Conservation (phyloP, 169 alveolate genomes). For the Eimeria brunetti region DNA sequence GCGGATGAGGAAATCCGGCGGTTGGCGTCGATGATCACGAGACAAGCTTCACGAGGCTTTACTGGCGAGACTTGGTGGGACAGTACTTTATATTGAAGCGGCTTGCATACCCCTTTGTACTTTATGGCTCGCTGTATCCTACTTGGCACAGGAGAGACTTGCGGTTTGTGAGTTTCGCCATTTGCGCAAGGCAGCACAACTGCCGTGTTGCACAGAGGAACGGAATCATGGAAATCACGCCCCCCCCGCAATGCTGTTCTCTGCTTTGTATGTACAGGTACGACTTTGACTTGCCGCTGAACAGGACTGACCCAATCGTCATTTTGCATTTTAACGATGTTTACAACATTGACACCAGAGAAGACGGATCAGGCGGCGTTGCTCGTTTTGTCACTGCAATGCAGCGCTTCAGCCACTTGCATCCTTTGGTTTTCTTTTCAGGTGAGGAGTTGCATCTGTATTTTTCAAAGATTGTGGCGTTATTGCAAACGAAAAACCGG, state of each 20-base stretch:
- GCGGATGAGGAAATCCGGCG: conserved; percentile 67
- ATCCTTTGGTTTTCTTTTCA: conserved; percentile 80
- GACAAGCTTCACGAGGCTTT: conserved; percentile 78
- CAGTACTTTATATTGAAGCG: background rate
- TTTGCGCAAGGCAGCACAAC: background rate
- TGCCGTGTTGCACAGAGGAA: no score
- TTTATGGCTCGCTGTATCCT: background rate
- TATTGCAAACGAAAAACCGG: background rate
- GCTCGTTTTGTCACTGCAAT: conserved; percentile 92
- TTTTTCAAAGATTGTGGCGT: background rate
- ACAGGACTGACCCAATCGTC: conserved; percentile 86
- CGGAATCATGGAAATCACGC: background rate
- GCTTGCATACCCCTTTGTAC: background rate
- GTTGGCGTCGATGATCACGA: conserved; percentile 69
- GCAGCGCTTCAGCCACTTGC: conserved; percentile 82
- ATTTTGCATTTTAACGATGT: conserved; percentile 96
- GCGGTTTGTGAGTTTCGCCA: background rate
- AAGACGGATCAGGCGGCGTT: conserved; percentile 91
- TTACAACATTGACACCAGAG: conserved; percentile 92
- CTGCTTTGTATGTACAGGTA: conserved; percentile 76
- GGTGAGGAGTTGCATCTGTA: conserved; percentile 26
- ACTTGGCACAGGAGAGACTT: background rate
- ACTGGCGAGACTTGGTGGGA: conserved; percentile 80
- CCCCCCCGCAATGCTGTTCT: background rate
- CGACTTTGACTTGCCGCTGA: conserved; percentile 87